phyloP scores from a whole-genome alignment of 164 flowering plant species.

The Vitis vinifera region ASM3070453v1 NC_081810.1:20450501-20451000 shows the following conservation, averaged over 20 bases:
- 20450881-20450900: too few relatives aligned
- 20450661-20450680: slow-evolving; percentile 42
- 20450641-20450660: slow-evolving; percentile 58
- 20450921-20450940: too few relatives aligned
- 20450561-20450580: too few relatives aligned
- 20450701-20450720: slow-evolving; percentile 45
- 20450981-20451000: too few relatives aligned
- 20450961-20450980: too few relatives aligned
- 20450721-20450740: slow-evolving; percentile 33
- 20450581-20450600: neutral
- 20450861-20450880: too few relatives aligned
- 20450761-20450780: slow-evolving; percentile 5
- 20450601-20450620: neutral
- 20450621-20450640: slow-evolving; percentile 47
- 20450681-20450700: slow-evolving; percentile 69
- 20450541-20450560: too few relatives aligned
- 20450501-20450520: too few relatives aligned
- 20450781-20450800: neutral
- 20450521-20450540: too few relatives aligned
- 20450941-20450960: too few relatives aligned
- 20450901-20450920: too few relatives aligned
- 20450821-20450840: neutral
- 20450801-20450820: neutral
- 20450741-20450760: slow-evolving; percentile 48
- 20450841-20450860: neutral